These are phyloP conservation scores for Kluyveromyces wickerhamii DNA, from an alignment of 805 yeast genomes.

Conservation along the genomic window DNA sequence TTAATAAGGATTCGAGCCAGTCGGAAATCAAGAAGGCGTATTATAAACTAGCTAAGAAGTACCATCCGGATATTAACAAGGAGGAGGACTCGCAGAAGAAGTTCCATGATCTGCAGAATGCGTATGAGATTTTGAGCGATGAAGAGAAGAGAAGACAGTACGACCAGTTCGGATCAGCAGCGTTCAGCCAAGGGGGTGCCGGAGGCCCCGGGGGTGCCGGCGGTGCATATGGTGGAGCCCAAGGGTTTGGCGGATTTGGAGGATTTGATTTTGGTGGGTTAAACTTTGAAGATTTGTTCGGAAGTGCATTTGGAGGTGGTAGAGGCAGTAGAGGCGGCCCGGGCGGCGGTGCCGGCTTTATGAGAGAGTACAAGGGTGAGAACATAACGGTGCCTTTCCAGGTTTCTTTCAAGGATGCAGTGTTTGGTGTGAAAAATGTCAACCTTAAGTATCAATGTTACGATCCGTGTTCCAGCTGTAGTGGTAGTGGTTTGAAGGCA, in stretches of 20 bases:
- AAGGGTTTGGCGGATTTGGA: conserved; percentile 40
- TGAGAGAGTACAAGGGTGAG: conserved; percentile 79
- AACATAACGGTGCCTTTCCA: conserved; percentile 73
- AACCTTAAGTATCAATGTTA: conserved; percentile 64
- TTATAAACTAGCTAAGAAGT: conserved; percentile 85
- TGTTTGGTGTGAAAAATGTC: conserved; percentile 62
- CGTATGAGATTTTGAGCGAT: conserved; percentile 86
- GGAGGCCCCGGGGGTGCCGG: conserved; percentile 42
- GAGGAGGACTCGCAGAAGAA: conserved; percentile 79
- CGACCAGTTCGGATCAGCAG: conserved; percentile 87
- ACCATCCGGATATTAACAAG: conserved; percentile 94
- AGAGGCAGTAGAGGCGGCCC: conserved; percentile 22
- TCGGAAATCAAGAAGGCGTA: conserved; percentile 93
- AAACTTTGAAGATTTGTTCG: conserved; percentile 59
- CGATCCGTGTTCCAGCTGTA: conserved; percentile 71
- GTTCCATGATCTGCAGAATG: conserved; percentile 89
- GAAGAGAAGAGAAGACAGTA: conserved; percentile 79
- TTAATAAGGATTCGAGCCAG: conserved; percentile 57
- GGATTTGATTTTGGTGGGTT: conserved; percentile 43
- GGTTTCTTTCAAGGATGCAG: conserved; percentile 76
- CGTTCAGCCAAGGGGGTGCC: conserved; percentile 57
- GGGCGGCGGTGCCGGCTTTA: conserved; percentile 31
- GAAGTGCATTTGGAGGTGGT: conserved; percentile 42
- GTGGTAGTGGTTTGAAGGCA: conserved; percentile 76
- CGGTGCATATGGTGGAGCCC: conserved; percentile 39